Evolutionary conservation across 108 stramenopile genomes (phyloP).

Genomic region (Nannochloropsis gaditana): DNA sequence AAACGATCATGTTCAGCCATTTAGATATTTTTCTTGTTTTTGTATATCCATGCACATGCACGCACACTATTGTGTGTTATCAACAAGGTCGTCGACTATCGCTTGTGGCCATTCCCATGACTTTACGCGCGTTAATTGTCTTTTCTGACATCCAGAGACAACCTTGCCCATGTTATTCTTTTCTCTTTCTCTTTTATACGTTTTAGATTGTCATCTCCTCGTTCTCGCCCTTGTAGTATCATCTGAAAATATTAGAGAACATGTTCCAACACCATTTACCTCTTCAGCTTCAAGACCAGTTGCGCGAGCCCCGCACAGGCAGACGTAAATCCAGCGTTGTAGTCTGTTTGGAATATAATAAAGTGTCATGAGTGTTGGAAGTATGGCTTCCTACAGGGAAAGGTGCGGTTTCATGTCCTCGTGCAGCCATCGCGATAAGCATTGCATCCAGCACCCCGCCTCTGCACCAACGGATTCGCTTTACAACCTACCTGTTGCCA

Average conservation of each 20-base stretch:
- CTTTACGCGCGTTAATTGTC: background rate
- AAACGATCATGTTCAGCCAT: too few species aligned
- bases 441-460: too few species aligned
- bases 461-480: too few species aligned
- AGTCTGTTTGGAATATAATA: background rate
- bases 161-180: background rate
- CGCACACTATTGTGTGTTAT: background rate
- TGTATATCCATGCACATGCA: background rate
- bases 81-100: background rate
- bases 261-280: background rate
- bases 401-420: too few species aligned
- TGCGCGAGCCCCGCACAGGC: slow-evolving; percentile 1
- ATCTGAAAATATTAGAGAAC: too few species aligned
- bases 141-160: background rate
- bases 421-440: too few species aligned
- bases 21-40: background rate
- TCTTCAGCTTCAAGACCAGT: slow-evolving; percentile 4
- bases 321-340: slow-evolving; percentile 6
- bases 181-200: background rate
- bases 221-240: background rate
- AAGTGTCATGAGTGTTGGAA: too few species aligned
- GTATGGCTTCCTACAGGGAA: too few species aligned
- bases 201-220: background rate
- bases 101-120: background rate
- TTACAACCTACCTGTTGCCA: background rate